Conservation (phyloP, 2,329 filamentous ascomycete genomes). For the Ambrosiella cleistominuta region DNA sequence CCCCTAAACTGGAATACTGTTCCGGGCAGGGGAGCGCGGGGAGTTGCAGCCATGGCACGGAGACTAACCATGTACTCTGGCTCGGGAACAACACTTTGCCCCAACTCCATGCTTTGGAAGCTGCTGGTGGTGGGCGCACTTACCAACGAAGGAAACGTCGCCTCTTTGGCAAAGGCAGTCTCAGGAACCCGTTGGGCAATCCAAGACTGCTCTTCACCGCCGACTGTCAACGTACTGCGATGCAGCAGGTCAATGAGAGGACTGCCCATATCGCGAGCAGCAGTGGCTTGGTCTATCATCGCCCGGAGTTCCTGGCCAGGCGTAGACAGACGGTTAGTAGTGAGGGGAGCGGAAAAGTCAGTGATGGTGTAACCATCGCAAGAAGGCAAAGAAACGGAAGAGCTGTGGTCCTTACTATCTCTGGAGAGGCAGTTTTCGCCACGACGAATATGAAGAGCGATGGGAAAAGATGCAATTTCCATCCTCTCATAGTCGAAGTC, state of each 20-base stretch:
- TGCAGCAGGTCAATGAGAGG: background rate
- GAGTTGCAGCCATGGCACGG: conserved; percentile 3
- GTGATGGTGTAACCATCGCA: conserved; percentile 1
- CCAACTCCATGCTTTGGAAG: background rate
- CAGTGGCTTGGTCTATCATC: background rate
- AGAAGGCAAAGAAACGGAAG: background rate
- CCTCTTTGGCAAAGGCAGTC: background rate
- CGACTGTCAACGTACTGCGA: background rate
- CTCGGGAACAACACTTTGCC: background rate
- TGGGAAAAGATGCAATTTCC: conserved; percentile 1
- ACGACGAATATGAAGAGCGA: background rate
- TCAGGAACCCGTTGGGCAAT: background rate
- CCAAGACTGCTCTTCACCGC: background rate
- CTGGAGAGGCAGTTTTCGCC: background rate
- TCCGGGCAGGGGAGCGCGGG: background rate
- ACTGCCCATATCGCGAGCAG: background rate
- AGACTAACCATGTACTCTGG: conserved; percentile 8
- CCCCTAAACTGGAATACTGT: background rate
- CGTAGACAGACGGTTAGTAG: background rate
- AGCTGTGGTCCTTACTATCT: background rate
- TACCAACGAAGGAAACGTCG: background rate
- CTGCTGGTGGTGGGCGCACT: background rate
- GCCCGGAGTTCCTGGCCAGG: background rate
- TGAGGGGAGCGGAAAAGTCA: background rate
- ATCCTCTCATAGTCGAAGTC: conserved; percentile 2